A percentile compares a stretch with the other conserved stretches of the same genome.
phyloP scores from a whole-genome alignment of 1,284 basidiomycete genomes.

The Puccinia horiana region DNA sequence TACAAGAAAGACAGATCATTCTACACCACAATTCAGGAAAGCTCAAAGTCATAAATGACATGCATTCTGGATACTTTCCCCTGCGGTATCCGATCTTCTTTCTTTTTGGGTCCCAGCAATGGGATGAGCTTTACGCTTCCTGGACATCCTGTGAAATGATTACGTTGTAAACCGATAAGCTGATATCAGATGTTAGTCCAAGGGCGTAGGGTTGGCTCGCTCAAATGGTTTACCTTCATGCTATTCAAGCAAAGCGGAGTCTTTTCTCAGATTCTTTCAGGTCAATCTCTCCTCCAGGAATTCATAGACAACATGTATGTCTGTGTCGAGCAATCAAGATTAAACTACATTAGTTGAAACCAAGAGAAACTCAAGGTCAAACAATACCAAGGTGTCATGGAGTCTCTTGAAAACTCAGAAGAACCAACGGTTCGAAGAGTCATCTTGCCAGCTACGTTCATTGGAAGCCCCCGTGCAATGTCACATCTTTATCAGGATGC shows the following conservation, averaged over 20 bases:
- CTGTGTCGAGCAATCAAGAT: neutral
- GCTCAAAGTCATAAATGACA: neutral
- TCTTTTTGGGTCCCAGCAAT: neutral
- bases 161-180: no score
- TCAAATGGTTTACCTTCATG: no score
- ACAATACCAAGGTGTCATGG: neutral
- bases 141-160: no score
- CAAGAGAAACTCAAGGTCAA: neutral
- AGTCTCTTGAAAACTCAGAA: slow-evolving; percentile 19
- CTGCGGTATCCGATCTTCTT: neutral
- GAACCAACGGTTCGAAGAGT: slow-evolving; percentile 51
- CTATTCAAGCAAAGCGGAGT: neutral
- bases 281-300: neutral
- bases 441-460: slow-evolving; percentile 57
- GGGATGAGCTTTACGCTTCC: neutral
- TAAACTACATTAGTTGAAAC: neutral
- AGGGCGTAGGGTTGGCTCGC: neutral
- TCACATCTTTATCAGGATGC: slow-evolving; percentile 60
- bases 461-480: no score
- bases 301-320: slow-evolving; percentile 10
- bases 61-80: neutral
- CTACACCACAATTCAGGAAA: neutral
- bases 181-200: no score
- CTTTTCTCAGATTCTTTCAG: neutral
- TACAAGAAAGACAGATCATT: neutral